Conservation (phyloP, 108 stramenopile species). For the Discostella pseudostelligera region DNA sequence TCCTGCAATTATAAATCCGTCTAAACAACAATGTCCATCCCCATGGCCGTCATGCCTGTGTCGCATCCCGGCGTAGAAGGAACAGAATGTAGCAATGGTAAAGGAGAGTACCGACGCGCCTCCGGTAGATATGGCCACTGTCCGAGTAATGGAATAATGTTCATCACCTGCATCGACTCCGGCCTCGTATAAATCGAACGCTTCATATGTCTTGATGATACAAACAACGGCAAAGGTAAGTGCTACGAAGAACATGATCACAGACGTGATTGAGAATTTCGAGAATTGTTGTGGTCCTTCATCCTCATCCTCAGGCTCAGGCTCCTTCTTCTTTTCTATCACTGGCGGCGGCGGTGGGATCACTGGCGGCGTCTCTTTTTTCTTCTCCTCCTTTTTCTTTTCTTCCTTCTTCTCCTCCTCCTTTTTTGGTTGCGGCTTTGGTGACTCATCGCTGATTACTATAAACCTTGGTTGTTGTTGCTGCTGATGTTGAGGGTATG, state of each 20-base stretch:
- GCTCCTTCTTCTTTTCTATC: background rate
- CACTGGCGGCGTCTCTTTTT: background rate
- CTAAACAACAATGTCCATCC: constrained; percentile 11
- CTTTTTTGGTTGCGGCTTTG: no score
- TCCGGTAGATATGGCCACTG: constrained; percentile 16
- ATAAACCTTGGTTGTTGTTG: background rate
- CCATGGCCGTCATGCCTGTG: constrained; percentile 12
- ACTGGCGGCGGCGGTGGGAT: background rate
- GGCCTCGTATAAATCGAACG: constrained; percentile 1
- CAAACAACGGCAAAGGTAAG: constrained; percentile 1
- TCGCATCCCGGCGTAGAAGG: constrained; percentile 27
- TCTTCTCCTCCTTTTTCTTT: constrained; percentile 11
- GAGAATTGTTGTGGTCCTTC: constrained; percentile 13
- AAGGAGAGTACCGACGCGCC: constrained; percentile 6
- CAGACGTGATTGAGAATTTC: constrained; percentile 7
- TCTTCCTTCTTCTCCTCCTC: background rate
- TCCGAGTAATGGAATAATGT: constrained; percentile 3
- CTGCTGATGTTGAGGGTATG: constrained; percentile 2
- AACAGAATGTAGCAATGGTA: constrained; percentile 16
- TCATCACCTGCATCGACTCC: background rate
- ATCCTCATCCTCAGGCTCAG: background rate
- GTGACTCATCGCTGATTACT: background rate
- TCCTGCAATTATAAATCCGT: constrained; percentile 17
- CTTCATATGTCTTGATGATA: constrained; percentile 4
- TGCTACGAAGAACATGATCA: constrained; percentile 12